Base-by-base conservation (phyloP, 2,329 filamentous ascomycete species). In the Clarireedia hainanense region DNA sequence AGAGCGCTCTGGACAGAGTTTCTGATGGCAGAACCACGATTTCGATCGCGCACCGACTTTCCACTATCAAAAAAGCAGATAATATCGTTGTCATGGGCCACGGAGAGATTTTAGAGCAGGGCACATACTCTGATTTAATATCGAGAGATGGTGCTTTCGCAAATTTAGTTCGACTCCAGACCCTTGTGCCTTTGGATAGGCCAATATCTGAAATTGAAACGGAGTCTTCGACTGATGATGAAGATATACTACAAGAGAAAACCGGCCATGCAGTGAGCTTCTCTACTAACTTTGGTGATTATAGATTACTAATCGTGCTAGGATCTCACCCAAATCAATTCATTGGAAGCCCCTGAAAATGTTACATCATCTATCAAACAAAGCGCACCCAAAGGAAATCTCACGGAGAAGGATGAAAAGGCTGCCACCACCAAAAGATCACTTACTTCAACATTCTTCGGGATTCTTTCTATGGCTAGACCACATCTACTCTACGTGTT, bases 31-130 rank as follows among this genome's bases (percentile, higher is more conserved):
- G 92, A 45, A 97, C 92, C 0, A 85, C 95, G 73, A 81, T 97
- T 57, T 90, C 96, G 47, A 96, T 97, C 73, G 92, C 92, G 5
- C 90, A 95, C 70, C 85, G 90, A 51, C 75, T 95, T 20, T 92
- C 88, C 36, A 95, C 90, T 1, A 91, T 95, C 63, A 91, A 86
- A 89, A 92, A 89, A 55, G 89, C 89, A 4, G 88, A 95, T 68
- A 86, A 90, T 64, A 95, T 95, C 57, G 75, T 94, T 47, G 89
- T 94, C 6, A 75, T 95, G 12, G 81, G 88, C 58, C 80, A 85
- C 56, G 89, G 89, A n/a, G 76, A 79, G 40, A 85, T 95, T 50
- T 79, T 83, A 12, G 89, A 95, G 71, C 79, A 80, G 50, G 89
- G 89, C 12, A 90, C 84, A 0, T 89, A 95, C 66, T 79, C 85